Conservation (phyloP, 805 yeast genomes). For the Metschnikowia reukaufii region DNA sequence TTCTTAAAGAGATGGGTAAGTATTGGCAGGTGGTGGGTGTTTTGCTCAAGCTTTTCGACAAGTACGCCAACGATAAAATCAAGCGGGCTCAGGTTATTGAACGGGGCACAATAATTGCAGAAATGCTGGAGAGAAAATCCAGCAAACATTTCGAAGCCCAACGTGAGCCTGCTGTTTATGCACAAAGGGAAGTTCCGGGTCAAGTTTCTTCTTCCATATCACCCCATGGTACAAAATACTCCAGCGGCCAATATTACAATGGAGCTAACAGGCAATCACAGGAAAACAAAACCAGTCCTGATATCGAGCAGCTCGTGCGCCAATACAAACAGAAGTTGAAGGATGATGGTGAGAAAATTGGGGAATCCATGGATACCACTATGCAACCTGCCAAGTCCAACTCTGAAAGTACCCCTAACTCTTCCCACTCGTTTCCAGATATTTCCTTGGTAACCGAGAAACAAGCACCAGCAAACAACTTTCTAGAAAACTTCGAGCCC, state of each 20-base stretch:
- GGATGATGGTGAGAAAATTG: conserved; percentile 4
- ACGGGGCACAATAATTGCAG: conserved; percentile 38
- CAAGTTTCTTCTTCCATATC: conserved; percentile 11
- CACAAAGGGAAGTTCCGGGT: neutral
- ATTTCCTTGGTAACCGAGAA: conserved; percentile 57
- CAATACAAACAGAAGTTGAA: conserved; percentile 27
- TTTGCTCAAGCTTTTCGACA: conserved; percentile 38
- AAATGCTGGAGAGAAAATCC: conserved; percentile 34
- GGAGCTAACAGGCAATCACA: neutral
- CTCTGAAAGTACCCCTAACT: conserved; percentile 36
- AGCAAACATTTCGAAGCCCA: conserved; percentile 15
- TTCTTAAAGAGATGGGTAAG: conserved; percentile 36
- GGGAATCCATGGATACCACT: neutral
- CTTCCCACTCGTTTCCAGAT: conserved; percentile 45
- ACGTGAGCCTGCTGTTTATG: neutral
- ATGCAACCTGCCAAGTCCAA: conserved; percentile 9
- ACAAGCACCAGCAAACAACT: conserved; percentile 46
- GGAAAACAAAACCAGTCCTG: conserved; percentile 12
- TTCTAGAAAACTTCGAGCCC: conserved; percentile 55
- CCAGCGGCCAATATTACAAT: neutral
- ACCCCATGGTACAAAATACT: conserved; percentile 5
- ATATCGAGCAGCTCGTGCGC: conserved; percentile 36
- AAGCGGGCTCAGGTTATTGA: conserved; percentile 43
- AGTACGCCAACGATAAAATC: conserved; percentile 42
- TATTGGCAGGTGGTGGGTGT: conserved; percentile 43